Evolutionary conservation across 495 filamentous ascomycete genomes (phyloP).

Genomic region (Aspergillus ostianus): DNA sequence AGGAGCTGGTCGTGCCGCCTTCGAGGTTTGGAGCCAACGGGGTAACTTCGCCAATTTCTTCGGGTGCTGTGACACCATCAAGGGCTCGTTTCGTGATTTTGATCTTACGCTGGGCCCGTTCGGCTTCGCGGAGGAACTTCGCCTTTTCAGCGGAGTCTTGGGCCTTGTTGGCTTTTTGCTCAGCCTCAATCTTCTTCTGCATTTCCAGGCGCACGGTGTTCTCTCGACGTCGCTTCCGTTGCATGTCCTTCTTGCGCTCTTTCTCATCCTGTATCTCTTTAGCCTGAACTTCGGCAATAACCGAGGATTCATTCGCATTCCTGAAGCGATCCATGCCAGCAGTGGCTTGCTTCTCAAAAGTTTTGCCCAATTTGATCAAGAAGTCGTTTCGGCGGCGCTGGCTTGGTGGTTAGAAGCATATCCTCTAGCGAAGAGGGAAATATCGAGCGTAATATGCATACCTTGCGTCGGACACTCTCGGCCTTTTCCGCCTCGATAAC

Average conservation of each 20-base stretch:
- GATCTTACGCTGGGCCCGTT: conserved; percentile 84
- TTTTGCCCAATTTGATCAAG: conserved; percentile 47
- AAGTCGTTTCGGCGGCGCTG: conserved; percentile 57
- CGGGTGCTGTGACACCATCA: conserved; percentile 77
- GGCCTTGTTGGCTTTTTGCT: conserved; percentile 69
- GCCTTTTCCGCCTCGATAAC: conserved; percentile 55
- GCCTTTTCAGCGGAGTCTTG: conserved; percentile 75
- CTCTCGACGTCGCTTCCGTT: conserved; percentile 93
- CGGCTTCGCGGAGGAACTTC: conserved; percentile 74
- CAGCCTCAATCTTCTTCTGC: conserved; percentile 79
- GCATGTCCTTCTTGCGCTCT: conserved; percentile 99
- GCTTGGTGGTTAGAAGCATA: conserved; percentile 8
- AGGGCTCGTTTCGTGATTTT: conserved; percentile 78
- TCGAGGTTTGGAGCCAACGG: conserved; percentile 79
- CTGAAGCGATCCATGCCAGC: conserved; percentile 54
- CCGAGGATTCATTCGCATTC: conserved; percentile 60
- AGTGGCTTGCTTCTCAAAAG: conserved; percentile 54
- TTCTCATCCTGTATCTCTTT: conserved; percentile 93
- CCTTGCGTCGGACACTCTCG: conserved; percentile 60
- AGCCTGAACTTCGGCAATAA: conserved; percentile 79
- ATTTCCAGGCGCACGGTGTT: conserved; percentile 87
- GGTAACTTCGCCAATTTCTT: conserved; percentile 73
- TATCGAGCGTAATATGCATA: conserved; percentile 27
- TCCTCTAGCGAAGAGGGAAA: not conserved
- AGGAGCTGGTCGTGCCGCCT: conserved; percentile 83